phyloP scores from a whole-genome alignment of 2,329 filamentous ascomycete genomes.

The Fusarium devonianum region DNA sequence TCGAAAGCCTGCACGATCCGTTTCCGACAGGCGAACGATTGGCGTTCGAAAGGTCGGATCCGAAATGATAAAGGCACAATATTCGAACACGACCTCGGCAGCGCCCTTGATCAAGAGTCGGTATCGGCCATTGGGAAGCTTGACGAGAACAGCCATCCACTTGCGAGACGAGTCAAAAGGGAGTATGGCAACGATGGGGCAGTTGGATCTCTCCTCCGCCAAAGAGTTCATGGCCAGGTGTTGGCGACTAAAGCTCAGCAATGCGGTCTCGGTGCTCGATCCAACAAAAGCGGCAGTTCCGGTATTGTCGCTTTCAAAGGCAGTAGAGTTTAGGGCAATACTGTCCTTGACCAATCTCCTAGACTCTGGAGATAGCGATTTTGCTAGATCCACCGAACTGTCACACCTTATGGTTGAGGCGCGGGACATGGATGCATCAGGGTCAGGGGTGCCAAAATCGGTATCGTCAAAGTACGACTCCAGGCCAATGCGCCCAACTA shows the following conservation, averaged over 20 bases:
- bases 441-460: conserved; percentile 33
- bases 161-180: conserved; percentile 63
- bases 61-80: conserved; percentile 51
- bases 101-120: conserved; percentile 65
- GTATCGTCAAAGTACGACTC: conserved; percentile 48
- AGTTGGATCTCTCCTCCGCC: conserved; percentile 55
- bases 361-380: conserved; percentile 45
- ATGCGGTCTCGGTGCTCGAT: conserved; percentile 62
- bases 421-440: conserved; percentile 32
- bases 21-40: conserved; percentile 42
- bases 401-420: conserved; percentile 36
- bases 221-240: conserved; percentile 56
- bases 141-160: conserved; percentile 63
- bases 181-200: conserved; percentile 56
- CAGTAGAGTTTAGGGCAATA: conserved; percentile 59
- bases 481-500: conserved; percentile 61
- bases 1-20: conserved; percentile 44
- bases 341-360: conserved; percentile 50
- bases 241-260: conserved; percentile 59
- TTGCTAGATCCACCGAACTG: conserved; percentile 42
- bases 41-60: conserved; percentile 52
- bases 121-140: conserved; percentile 54
- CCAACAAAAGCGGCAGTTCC: conserved; percentile 54
- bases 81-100: conserved; percentile 61
- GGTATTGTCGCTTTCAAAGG: conserved; percentile 57